These are phyloP conservation scores for Leptodermis oblonga DNA, from an alignment of 257 asterid species.

Conservation along the genomic window DNA sequence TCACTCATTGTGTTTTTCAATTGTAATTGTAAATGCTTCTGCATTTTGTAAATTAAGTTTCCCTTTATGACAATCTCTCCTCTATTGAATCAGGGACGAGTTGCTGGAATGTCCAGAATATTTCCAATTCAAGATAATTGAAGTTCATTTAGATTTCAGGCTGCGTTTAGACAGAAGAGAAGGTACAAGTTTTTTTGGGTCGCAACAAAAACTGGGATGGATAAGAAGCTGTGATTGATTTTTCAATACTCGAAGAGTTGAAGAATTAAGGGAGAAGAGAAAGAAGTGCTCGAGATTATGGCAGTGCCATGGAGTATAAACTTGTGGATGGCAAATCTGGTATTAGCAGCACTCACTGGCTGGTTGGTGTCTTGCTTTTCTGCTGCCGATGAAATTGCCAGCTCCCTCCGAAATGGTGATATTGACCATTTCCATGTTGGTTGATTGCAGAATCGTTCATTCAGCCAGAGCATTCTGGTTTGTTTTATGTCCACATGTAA, in stretches of 20 bases:
- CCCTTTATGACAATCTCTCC: too few species aligned
- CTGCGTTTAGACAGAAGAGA: not conserved
- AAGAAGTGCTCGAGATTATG: conserved; percentile 28
- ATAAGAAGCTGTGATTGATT: not conserved
- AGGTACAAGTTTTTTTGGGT: not conserved
- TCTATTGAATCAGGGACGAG: too few species aligned
- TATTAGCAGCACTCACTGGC: conserved; percentile 64
- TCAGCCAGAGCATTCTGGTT: conserved; percentile 1
- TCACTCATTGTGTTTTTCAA: too few species aligned
- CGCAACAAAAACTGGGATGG: not conserved
- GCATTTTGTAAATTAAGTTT: too few species aligned
- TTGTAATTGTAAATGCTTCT: too few species aligned
- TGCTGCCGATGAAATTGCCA: conserved; percentile 78
- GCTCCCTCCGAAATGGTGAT: conserved; percentile 53
- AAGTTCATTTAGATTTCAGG: not conserved
- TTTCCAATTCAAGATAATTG: not conserved
- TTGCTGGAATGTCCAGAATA: too few species aligned
- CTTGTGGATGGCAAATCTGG: conserved; percentile 56
- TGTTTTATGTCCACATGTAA: conserved; percentile 9
- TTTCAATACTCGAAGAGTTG: not conserved
- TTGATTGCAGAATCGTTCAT: conserved; percentile 35
- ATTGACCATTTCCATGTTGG: conserved; percentile 64
- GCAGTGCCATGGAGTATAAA: conserved; percentile 73
- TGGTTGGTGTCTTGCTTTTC: conserved; percentile 69
- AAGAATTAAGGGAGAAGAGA: not conserved